Conservation (phyloP, 306 rosid genomes). For the Glycine soja region DNA sequence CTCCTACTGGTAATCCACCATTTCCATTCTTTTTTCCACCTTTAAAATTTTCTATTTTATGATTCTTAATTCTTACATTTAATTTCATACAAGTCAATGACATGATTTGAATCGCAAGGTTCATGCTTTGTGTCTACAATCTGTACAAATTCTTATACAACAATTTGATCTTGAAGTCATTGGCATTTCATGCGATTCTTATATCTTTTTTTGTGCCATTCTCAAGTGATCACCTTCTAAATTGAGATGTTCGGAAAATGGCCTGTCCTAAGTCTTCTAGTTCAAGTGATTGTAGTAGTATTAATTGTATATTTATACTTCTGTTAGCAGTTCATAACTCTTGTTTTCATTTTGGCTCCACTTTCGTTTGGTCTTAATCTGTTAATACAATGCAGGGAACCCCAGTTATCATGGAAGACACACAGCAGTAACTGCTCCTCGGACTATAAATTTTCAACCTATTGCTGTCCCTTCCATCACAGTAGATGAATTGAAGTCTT, state of each 20-base stretch:
- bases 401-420: conserved; percentile 53
- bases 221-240: background rate
- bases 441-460: conserved; percentile 59
- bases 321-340: background rate
- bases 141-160: background rate
- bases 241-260: background rate
- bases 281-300: background rate
- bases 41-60: conserved; percentile 13
- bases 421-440: conserved; percentile 48
- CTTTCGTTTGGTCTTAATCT: background rate
- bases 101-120: conserved; percentile 1
- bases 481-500: conserved; percentile 69
- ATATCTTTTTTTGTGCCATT: background rate
- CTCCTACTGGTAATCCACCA: conserved; percentile 55
- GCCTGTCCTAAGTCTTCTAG: background rate
- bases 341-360: background rate
- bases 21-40: background rate
- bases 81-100: background rate
- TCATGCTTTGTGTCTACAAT: background rate
- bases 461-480: conserved; percentile 73
- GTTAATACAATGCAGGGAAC: conserved; percentile 55
- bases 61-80: background rate
- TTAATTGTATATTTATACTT: conserved; percentile 1
- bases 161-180: conserved; percentile 12
- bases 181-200: background rate